These are phyloP conservation scores for Ceriops decandra DNA, from an alignment of 345 rosid species.

Conservation along the genomic window DNA sequence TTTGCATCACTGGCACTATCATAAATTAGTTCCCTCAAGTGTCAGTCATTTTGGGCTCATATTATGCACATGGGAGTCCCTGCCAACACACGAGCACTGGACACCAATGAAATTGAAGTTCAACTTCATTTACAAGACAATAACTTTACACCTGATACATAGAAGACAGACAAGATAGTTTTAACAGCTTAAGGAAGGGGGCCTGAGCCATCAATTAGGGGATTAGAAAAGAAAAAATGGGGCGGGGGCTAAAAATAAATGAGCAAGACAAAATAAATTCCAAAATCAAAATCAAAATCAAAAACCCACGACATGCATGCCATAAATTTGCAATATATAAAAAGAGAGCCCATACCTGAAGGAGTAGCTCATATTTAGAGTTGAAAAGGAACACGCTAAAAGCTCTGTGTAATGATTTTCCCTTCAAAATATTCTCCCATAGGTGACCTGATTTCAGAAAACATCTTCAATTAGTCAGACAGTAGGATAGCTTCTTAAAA, in stretches of 20 bases:
- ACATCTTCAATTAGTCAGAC: too few species aligned
- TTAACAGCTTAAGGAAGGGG: too few species aligned
- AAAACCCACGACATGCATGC: not conserved
- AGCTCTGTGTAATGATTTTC: constrained; percentile 82
- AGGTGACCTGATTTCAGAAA: constrained; percentile 56
- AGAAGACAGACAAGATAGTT: too few species aligned
- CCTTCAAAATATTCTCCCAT: constrained; percentile 87
- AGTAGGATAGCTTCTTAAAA: too few species aligned
- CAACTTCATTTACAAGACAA: not conserved
- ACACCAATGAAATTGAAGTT: not conserved
- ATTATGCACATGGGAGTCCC: not conserved
- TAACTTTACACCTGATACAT: too few species aligned
- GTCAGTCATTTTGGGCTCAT: not conserved
- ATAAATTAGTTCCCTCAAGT: not conserved
- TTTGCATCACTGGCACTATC: not conserved
- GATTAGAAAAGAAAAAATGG: not conserved
- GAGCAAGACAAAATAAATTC: not conserved
- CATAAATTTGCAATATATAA: not conserved
- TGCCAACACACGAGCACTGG: not conserved
- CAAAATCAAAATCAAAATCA: not conserved
- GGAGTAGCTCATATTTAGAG: constrained; percentile 89
- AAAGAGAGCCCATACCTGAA: constrained; percentile 54
- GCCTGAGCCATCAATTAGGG: too few species aligned
- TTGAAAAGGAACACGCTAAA: constrained; percentile 94
- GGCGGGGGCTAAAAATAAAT: not conserved